Percentiles rank a stretch among this genome's conserved stretches.
These are phyloP conservation scores for Stemphylium vesicarium DNA, from an alignment of 2,329 filamentous ascomycete genomes.

Conservation along the genomic window DNA sequence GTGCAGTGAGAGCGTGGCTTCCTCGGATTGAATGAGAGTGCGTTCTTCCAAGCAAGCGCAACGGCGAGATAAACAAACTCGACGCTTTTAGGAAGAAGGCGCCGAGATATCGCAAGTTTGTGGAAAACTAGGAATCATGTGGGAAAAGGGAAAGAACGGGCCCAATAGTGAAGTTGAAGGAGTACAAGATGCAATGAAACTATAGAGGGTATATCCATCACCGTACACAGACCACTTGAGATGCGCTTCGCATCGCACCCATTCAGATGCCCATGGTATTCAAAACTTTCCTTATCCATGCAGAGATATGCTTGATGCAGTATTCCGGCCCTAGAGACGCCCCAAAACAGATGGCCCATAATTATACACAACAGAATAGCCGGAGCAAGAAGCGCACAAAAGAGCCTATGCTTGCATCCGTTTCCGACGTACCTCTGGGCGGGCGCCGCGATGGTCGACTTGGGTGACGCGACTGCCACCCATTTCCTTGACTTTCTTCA, in stretches of 20 bases:
- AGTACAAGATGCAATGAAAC: slow-evolving; percentile 9
- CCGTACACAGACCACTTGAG: slow-evolving; percentile 2
- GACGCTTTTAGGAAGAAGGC: background rate
- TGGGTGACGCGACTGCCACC: slow-evolving; percentile 69
- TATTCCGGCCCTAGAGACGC: background rate
- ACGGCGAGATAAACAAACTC: no score
- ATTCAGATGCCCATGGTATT: slow-evolving; percentile 16
- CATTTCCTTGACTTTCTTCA: slow-evolving; percentile 73
- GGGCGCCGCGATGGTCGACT: slow-evolving; percentile 26
- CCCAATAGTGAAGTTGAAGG: background rate
- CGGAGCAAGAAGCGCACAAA: background rate
- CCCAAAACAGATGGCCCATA: background rate
- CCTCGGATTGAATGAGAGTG: background rate
- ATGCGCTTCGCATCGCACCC: slow-evolving; percentile 7
- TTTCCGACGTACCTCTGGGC: slow-evolving; percentile 16
- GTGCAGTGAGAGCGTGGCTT: background rate
- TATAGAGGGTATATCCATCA: slow-evolving; percentile 26
- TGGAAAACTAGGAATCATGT: no score
- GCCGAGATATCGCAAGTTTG: no score
- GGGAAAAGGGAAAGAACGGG: no score
- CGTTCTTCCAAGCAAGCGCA: background rate
- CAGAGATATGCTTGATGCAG: background rate
- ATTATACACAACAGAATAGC: slow-evolving; percentile 4
- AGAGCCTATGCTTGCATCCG: slow-evolving; percentile 4
- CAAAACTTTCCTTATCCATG: slow-evolving; percentile 2